Percentiles rank a stretch among this genome's conserved stretches.
Conservation (phyloP, 2,329 filamentous ascomycete species). For the Botrytis hyacinthi region DNA sequence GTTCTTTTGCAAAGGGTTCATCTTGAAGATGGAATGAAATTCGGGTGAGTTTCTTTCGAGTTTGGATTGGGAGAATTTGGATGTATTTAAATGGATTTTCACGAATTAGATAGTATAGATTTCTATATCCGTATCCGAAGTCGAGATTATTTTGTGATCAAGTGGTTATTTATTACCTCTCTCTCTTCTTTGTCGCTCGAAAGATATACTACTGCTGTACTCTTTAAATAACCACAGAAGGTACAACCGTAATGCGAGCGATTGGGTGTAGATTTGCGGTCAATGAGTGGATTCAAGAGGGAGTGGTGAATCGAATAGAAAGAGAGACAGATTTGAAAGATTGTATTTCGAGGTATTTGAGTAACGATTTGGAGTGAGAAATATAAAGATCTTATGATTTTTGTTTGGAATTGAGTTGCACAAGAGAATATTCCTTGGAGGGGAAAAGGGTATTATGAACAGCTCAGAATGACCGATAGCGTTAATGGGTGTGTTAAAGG, state of each 20-base stretch:
- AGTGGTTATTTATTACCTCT: conserved; percentile 4
- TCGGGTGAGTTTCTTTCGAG: not conserved
- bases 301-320: not conserved
- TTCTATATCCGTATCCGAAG: not conserved
- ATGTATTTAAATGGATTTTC: not conserved
- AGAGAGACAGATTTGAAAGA: conserved; percentile 10
- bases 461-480: conserved; percentile 14
- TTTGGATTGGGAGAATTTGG: not conserved
- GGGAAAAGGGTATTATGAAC: not conserved
- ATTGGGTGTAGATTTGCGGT: not conserved
- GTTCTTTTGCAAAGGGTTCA: conserved; percentile 98
- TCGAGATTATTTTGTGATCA: conserved; percentile 3
- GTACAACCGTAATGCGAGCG: not conserved
- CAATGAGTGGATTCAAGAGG: conserved; percentile 6
- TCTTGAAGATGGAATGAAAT: conserved; percentile 43
- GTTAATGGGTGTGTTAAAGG: not conserved
- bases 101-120: not conserved
- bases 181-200: conserved; percentile 11
- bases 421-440: conserved; percentile 5
- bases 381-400: conserved; percentile 1
- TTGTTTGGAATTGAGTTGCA: not conserved
- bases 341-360: not conserved
- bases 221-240: not conserved
- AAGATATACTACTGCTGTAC: not conserved
- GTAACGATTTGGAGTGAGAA: not conserved